Evolutionary conservation across 1,284 basidiomycete genomes (phyloP).

Genomic region (Chondrostereum purpureum): DNA sequence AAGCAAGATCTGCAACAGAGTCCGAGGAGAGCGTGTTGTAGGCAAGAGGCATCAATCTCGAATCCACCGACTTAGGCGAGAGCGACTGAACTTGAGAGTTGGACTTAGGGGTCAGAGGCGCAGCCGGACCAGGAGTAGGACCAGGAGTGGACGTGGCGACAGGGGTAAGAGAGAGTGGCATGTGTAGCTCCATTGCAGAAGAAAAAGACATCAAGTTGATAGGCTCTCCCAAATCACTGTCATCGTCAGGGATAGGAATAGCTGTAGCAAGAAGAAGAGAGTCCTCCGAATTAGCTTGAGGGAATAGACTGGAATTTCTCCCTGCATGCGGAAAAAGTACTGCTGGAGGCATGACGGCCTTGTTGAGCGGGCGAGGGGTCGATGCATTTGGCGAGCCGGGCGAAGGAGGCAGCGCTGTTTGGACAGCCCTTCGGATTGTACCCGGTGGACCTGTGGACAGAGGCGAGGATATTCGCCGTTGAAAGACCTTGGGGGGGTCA

Average conservation of each 20-base stretch:
- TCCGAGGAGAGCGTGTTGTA: conserved; percentile 54
- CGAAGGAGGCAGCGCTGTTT: conserved; percentile 41
- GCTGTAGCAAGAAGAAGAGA: conserved; percentile 64
- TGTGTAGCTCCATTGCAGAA: conserved; percentile 50
- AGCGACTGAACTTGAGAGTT: conserved; percentile 33
- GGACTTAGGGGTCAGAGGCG: conserved; percentile 18
- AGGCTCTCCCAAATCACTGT: conserved; percentile 60
- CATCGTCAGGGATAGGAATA: conserved; percentile 67
- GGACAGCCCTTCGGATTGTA: conserved; percentile 38
- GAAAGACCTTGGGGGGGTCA: conserved; percentile 27
- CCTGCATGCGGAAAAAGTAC: conserved; percentile 20
- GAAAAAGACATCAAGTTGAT: conserved; percentile 67
- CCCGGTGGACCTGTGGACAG: conserved; percentile 27
- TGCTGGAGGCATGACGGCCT: conserved; percentile 31
- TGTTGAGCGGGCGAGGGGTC: conserved; percentile 20
- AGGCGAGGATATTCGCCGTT: conserved; percentile 49
- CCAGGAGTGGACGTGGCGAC: background rate
- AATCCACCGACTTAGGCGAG: conserved; percentile 49
- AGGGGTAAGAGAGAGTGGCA: too few species aligned
- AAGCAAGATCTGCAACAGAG: conserved; percentile 35
- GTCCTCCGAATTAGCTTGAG: conserved; percentile 42
- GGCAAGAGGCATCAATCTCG: conserved; percentile 34
- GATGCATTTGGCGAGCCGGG: conserved; percentile 27
- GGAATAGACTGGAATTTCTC: conserved; percentile 32
- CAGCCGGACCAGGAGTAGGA: conserved; percentile 20